Percentiles rank a stretch among this genome's conserved stretches.
phyloP scores from a whole-genome alignment of 257 asterid species.

The Leptodermis oblonga region DNA sequence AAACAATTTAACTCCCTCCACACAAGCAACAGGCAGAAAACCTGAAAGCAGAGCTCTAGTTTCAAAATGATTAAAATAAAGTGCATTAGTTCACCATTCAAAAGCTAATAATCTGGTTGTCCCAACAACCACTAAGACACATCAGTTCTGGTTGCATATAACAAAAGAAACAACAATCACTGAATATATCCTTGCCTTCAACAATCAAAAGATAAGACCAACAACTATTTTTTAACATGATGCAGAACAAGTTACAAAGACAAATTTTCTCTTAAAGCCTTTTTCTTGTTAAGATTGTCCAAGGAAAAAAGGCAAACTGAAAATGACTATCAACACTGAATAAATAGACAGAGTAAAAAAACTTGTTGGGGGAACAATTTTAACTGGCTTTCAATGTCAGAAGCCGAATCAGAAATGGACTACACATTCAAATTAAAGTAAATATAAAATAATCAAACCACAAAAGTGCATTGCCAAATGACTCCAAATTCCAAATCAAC shows the following conservation, averaged over 20 bases:
- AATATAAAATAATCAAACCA: background rate
- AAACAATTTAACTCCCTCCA: background rate
- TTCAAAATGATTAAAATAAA: background rate
- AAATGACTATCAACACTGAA: background rate
- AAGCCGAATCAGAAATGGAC: background rate
- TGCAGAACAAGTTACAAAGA: background rate
- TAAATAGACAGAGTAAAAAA: background rate
- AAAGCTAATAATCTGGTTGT: constrained; percentile 1
- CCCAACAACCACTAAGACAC: background rate
- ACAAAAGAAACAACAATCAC: background rate
- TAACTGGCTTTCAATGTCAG: background rate
- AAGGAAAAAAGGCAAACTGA: background rate
- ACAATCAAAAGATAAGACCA: background rate
- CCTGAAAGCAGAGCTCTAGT: constrained; percentile 1
- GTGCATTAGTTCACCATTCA: background rate
- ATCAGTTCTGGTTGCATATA: background rate
- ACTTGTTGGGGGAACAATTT: background rate
- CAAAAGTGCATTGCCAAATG: background rate
- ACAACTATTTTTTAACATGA: background rate
- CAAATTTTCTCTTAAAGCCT: background rate
- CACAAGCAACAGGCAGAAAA: background rate
- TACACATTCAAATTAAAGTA: background rate
- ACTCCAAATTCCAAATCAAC: background rate
- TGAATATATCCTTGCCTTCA: background rate
- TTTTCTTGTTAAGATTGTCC: background rate